These are phyloP conservation scores for Eragrostis nindensis DNA, from an alignment of 176 grass and related monocot genomes.

Conservation along the genomic window DNA sequence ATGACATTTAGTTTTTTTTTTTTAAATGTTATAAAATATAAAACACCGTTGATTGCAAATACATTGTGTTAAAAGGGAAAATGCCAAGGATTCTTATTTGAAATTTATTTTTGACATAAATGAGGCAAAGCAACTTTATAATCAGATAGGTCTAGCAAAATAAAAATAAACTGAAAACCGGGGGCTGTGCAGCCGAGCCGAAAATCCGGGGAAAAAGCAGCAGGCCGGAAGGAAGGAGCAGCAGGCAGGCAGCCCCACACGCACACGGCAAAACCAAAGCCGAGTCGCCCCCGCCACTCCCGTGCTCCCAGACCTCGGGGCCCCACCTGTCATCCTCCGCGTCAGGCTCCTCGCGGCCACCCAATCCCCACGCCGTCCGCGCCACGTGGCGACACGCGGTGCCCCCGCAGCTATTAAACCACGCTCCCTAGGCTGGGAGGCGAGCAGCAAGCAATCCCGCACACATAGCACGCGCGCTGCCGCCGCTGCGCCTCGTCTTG, in stretches of 20 bases:
- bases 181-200: not conserved
- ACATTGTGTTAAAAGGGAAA: too few relatives aligned
- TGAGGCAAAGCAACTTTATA: not conserved
- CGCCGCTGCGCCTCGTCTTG: not conserved
- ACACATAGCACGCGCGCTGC: conserved; percentile 16
- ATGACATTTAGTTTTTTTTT: too few relatives aligned
- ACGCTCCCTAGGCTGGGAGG: not conserved
- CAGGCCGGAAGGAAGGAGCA: not conserved
- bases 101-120: not conserved
- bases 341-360: not conserved
- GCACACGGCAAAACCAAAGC: not conserved
- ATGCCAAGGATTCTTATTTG: not conserved
- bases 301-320: not conserved
- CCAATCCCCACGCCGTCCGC: conserved; percentile 28
- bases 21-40: too few relatives aligned
- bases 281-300: not conserved
- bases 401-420: conserved; percentile 38
- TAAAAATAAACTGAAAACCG: not conserved
- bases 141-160: not conserved
- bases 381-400: conserved; percentile 50
- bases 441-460: conserved; percentile 34
- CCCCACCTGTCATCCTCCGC: conserved; percentile 31
- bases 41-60: too few relatives aligned
- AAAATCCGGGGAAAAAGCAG: not conserved
- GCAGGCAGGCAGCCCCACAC: not conserved